These are phyloP conservation scores for Phytophthora chlamydospora DNA, from an alignment of 352 stramenopile species.

Conservation along the genomic window DNA sequence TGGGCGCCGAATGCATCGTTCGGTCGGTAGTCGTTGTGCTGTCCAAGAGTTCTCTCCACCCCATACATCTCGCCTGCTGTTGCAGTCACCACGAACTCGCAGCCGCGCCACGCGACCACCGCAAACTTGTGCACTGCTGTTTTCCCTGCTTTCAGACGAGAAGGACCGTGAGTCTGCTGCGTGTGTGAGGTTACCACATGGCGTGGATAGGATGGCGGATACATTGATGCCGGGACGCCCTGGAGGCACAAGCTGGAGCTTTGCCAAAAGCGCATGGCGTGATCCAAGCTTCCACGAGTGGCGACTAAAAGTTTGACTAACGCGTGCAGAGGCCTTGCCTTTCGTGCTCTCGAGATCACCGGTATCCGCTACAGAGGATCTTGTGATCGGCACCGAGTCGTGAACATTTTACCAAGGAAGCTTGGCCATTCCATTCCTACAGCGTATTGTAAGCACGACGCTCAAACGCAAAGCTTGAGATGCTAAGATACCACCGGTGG, in stretches of 20 bases:
- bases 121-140: not conserved
- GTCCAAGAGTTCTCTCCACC: no score
- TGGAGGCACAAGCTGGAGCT: not conserved
- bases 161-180: not conserved
- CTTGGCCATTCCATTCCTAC: no score
- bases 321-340: not conserved
- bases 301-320: conserved; percentile 1
- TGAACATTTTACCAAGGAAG: no score
- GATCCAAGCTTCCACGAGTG: conserved; percentile 2
- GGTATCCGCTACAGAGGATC: not conserved
- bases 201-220: not conserved
- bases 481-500: no score
- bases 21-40: no score
- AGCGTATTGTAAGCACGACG: no score
- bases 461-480: no score
- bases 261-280: not conserved
- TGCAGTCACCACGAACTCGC: no score
- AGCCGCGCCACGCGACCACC: no score
- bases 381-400: not conserved
- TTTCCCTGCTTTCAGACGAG: conserved; percentile 8
- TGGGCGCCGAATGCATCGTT: no score
- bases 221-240: conserved; percentile 1
- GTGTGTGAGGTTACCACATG: not conserved
- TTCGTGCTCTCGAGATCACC: not conserved
- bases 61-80: no score